Evolutionary conservation across 2,329 filamentous ascomycete genomes (phyloP).

Genomic region (Pseudogymnoascus sp.): DNA sequence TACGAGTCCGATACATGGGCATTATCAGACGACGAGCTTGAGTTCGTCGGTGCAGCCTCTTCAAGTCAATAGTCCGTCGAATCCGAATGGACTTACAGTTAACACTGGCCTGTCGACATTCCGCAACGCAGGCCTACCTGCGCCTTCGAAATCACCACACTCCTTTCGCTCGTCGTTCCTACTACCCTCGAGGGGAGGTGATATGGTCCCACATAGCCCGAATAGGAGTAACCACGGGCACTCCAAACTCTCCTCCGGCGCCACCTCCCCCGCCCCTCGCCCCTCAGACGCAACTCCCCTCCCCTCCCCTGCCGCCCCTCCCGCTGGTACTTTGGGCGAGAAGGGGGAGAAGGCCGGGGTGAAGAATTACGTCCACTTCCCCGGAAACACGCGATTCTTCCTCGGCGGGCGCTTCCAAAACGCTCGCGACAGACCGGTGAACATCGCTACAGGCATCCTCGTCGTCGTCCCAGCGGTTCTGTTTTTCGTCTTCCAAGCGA

Average conservation of each 20-base stretch:
- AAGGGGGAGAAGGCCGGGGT: constrained; percentile 10
- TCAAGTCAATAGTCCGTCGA: constrained; percentile 25
- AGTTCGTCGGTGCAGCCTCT: constrained; percentile 74
- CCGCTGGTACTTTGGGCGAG: constrained; percentile 17
- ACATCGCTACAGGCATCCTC: constrained; percentile 73
- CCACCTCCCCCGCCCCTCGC: constrained; percentile 61
- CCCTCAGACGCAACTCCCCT: constrained; percentile 31
- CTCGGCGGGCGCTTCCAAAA: constrained; percentile 81
- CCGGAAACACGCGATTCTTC: constrained; percentile 87
- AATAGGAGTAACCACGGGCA: constrained; percentile 56
- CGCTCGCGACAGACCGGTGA: constrained; percentile 77
- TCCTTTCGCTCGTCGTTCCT: constrained; percentile 73
- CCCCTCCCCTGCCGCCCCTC: not conserved
- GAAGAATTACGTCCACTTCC: constrained; percentile 84
- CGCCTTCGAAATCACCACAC: constrained; percentile 60
- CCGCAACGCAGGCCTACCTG: constrained; percentile 42
- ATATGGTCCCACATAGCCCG: constrained; percentile 38
- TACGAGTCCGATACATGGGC: constrained; percentile 59
- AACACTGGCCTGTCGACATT: constrained; percentile 54
- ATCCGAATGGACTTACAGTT: constrained; percentile 39
- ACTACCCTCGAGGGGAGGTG: constrained; percentile 45
- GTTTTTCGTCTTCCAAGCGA: constrained; percentile 75
- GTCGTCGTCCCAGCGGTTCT: constrained; percentile 70
- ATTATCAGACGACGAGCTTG: constrained; percentile 51
- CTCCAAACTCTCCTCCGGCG: constrained; percentile 74